A percentile compares a stretch with the other conserved stretches of the same genome.
These are phyloP conservation scores for Russula foetens DNA, from an alignment of 768 basidiomycete genomes.

Conservation along the genomic window DNA sequence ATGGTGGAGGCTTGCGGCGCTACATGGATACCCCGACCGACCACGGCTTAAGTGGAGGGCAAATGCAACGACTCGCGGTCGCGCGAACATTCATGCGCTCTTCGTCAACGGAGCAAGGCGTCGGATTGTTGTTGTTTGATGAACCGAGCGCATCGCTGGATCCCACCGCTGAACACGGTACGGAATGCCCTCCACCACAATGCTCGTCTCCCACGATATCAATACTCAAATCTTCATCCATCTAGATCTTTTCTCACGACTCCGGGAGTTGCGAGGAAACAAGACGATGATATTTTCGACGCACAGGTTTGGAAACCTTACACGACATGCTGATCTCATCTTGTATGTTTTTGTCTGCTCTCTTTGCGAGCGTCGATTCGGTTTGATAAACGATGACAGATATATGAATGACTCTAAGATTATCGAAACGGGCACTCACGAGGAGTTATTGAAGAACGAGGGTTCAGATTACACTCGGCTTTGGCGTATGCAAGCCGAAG, in stretches of 20 bases:
- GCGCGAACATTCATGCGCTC: conserved; percentile 70
- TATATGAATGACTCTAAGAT: conserved; percentile 61
- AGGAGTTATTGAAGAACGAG: conserved; percentile 40
- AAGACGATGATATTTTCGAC: conserved; percentile 84
- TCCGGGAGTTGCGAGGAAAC: conserved; percentile 57
- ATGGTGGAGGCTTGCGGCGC: background rate
- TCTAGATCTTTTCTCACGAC: conserved; percentile 59
- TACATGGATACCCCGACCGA: background rate
- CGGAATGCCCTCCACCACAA: background rate
- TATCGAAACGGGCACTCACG: conserved; percentile 61
- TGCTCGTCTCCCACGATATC: background rate
- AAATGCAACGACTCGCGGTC: conserved; percentile 71
- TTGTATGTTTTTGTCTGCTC: conserved; percentile 1
- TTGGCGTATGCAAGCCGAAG: conserved; percentile 67
- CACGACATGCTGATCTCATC: conserved; percentile 39
- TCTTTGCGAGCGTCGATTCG: background rate
- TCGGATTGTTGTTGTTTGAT: conserved; percentile 60
- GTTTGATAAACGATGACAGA: conserved; percentile 28
- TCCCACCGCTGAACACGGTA: conserved; percentile 68
- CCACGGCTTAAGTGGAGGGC: conserved; percentile 51
- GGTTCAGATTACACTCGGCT: conserved; percentile 62
- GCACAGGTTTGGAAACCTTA: conserved; percentile 62
- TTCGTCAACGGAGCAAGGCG: conserved; percentile 34
- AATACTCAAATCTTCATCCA: background rate
- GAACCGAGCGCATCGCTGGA: conserved; percentile 69